Percentiles rank a stretch among this genome's conserved stretches.
Conservation (phyloP, 331 rosid species). For the Ulmus americana region DNA sequence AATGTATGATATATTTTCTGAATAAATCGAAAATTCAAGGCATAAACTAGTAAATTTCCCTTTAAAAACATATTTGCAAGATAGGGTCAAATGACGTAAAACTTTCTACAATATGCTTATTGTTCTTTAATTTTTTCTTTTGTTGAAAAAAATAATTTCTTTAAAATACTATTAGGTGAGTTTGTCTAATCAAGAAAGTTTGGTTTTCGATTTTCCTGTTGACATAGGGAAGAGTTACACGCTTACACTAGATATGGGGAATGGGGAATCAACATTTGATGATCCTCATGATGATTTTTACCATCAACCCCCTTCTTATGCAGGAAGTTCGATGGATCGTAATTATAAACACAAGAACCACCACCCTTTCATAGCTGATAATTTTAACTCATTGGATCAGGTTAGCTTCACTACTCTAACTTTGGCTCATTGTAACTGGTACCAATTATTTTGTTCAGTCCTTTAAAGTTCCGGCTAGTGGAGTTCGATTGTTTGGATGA, state of each 20-base stretch:
- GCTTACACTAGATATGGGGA: slow-evolving; percentile 51
- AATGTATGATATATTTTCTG: too few species aligned
- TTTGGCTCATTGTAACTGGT: background rate
- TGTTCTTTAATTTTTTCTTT: background rate
- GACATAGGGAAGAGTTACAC: slow-evolving; percentile 15
- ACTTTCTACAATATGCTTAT: background rate
- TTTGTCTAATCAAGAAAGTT: background rate
- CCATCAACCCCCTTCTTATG: slow-evolving; percentile 30
- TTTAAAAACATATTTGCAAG: too few species aligned
- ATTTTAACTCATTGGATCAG: slow-evolving; percentile 79
- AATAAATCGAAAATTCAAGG: too few species aligned
- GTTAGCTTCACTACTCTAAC: slow-evolving; percentile 24
- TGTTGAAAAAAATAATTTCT: background rate
- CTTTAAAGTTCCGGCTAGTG: background rate
- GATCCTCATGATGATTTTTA: slow-evolving; percentile 30
- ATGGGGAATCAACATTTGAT: slow-evolving; percentile 45
- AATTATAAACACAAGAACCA: slow-evolving; percentile 22
- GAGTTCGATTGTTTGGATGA: background rate
- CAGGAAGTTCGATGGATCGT: slow-evolving; percentile 31
- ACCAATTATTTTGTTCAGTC: background rate
- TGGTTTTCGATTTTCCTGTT: slow-evolving; percentile 2
- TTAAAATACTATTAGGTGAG: background rate
- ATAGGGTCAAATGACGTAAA: background rate
- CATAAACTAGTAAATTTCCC: too few species aligned
- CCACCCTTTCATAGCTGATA: slow-evolving; percentile 50